Evolutionary conservation across 2,329 filamentous ascomycete genomes (phyloP).

Genomic region (Pseudogymnoascus verrucosus): DNA sequence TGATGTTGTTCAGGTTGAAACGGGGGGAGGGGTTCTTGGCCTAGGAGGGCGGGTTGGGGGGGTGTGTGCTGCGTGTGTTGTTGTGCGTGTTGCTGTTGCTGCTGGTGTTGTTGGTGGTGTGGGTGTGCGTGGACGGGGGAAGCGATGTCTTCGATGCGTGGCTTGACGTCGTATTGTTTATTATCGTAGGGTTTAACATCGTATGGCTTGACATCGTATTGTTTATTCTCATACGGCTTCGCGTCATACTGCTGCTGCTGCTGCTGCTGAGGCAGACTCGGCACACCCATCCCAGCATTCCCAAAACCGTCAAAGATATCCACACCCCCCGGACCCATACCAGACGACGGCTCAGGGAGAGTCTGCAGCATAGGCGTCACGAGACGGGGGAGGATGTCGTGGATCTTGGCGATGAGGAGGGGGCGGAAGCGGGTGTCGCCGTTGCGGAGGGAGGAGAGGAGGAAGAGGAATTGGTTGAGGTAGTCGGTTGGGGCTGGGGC

Average conservation of each 20-base stretch:
- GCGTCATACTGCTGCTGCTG: neutral
- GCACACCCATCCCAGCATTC: conserved; percentile 47
- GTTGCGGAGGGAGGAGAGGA: conserved; percentile 63
- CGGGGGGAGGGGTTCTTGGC: neutral
- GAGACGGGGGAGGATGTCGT: conserved; percentile 59
- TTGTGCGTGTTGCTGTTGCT: neutral
- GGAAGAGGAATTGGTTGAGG: too few relatives aligned
- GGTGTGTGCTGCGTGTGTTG: too few relatives aligned
- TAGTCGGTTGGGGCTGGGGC: too few relatives aligned
- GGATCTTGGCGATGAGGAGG: conserved; percentile 66
- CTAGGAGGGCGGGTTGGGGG: neutral
- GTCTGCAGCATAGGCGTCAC: conserved; percentile 53
- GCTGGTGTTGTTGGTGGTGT: neutral
- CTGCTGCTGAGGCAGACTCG: conserved; percentile 18
- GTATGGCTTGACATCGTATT: neutral
- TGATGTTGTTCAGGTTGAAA: neutral
- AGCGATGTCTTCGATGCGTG: neutral
- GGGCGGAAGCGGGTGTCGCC: conserved; percentile 71
- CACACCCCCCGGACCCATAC: conserved; percentile 31
- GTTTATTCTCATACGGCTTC: neutral
- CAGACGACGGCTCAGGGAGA: conserved; percentile 43
- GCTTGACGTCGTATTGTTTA: neutral
- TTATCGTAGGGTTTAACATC: neutral
- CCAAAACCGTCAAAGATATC: conserved; percentile 62
- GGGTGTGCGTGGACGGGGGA: neutral